These are phyloP conservation scores for Elongisporangium prolatum DNA, from an alignment of 352 stramenopile genomes.

Conservation along the genomic window DNA sequence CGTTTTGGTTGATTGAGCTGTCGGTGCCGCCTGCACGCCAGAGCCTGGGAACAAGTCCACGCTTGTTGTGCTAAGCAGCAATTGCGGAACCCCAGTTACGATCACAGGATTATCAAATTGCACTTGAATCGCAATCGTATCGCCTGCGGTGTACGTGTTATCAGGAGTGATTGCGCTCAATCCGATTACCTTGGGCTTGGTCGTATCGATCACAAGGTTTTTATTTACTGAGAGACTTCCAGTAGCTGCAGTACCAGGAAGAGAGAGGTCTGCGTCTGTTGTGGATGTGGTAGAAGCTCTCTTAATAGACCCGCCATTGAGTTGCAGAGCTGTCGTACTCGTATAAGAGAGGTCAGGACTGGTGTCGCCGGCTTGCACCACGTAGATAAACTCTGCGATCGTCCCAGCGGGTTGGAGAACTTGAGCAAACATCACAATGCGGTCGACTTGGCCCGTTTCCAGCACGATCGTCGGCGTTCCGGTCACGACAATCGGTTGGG, in stretches of 20 bases:
- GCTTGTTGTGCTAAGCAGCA: constrained; percentile 43
- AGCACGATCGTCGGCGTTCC: constrained; percentile 58
- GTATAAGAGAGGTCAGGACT: constrained; percentile 64
- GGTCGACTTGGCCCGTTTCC: constrained; percentile 57
- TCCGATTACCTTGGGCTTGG: constrained; percentile 32
- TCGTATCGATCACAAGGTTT: constrained; percentile 74
- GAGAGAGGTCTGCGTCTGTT: constrained; percentile 39
- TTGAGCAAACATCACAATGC: constrained; percentile 48
- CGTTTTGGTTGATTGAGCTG: constrained; percentile 15
- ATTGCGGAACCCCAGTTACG: constrained; percentile 37
- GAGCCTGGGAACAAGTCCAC: constrained; percentile 52
- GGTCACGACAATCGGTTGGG: constrained; percentile 46
- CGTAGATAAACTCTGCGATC: constrained; percentile 67
- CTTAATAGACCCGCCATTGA: constrained; percentile 58
- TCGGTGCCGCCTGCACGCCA: constrained; percentile 38
- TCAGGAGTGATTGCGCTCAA: constrained; percentile 27
- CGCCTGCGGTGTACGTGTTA: constrained; percentile 57
- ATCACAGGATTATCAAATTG: constrained; percentile 55
- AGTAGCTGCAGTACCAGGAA: constrained; percentile 47
- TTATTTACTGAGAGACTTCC: constrained; percentile 64
- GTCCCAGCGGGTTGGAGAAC: constrained; percentile 28
- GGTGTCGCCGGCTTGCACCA: constrained; percentile 66
- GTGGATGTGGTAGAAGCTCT: constrained; percentile 39
- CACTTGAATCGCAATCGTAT: constrained; percentile 50
- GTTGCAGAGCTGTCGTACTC: constrained; percentile 33